Base-by-base conservation (phyloP, 345 rosid genomes). In the Sonneratia alba region DNA sequence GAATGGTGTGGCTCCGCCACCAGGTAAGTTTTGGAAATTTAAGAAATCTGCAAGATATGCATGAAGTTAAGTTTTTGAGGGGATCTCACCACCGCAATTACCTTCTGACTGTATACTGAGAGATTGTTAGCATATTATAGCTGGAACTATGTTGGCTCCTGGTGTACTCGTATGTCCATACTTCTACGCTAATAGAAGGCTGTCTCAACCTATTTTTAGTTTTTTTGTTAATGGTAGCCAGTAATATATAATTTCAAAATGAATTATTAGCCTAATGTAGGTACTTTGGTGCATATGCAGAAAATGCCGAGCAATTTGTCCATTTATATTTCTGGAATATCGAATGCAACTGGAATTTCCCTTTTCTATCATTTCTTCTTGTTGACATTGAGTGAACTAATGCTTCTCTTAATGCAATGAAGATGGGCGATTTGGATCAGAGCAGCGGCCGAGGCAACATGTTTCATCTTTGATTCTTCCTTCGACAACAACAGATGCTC, bases 381-480 rank as follows among this genome's bases (percentile, higher is more conserved):
- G 7, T 34, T 62, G 38, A 1, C 2, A 8, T 62, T 36, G 18
- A 27, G 6, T 14, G 64, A 9, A 6, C 36, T 59, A 24, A 9
- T 59, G 27, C 66, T 62, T 62, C 66, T 32, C 38, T 62, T 34
- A 3, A 13, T 14, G 66, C 37, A 27, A 62, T 11, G 66, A 16
- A 62, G 66, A 27, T 34, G 32, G 32, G 66, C 66, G 14, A 62
- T 34, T 34, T 12, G 66, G 66, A 62, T 34, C 37, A 62, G 38
- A 62, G 45, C n/a, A 65, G 67, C 16, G 62, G 57, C 61, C 74
- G 66, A 37, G 13, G 38, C 66, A 2, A 21, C 57, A 76, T 61
- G 69, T 67, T 69, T 68, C 61, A 14, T 71, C 81, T 16, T 4
- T 72, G 34, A 27, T 79, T 72, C 68, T 68, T 68, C 66, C 32